A percentile compares a stretch with the other conserved stretches of the same genome.
phyloP scores from a whole-genome alignment of 768 basidiomycete genomes.

The Aureoboletus auriporus region DNA sequence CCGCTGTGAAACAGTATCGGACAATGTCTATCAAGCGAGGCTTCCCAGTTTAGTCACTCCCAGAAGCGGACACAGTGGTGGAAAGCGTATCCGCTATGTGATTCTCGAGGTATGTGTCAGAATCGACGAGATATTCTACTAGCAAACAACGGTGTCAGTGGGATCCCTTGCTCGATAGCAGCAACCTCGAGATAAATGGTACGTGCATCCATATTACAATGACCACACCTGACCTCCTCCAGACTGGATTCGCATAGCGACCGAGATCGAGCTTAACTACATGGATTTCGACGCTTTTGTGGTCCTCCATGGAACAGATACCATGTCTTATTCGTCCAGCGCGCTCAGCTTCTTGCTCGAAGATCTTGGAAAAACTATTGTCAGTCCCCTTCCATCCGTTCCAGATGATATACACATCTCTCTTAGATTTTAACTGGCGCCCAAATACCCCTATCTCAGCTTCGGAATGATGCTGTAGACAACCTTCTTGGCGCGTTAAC shows the following conservation, averaged over 20 bases:
- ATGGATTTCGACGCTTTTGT: constrained; percentile 84
- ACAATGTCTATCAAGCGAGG: constrained; percentile 66
- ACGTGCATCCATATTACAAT: constrained; percentile 3
- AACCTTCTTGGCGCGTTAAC: constrained; percentile 87
- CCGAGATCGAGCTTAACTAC: constrained; percentile 93
- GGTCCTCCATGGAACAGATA: constrained; percentile 87
- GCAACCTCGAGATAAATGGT: constrained; percentile 84
- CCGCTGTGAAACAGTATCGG: constrained; percentile 45
- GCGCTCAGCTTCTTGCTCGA: constrained; percentile 89
- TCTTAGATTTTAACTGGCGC: constrained; percentile 84
- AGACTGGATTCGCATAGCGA: constrained; percentile 91
- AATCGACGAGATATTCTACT: neutral
- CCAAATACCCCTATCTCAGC: constrained; percentile 86
- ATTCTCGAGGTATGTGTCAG: constrained; percentile 63
- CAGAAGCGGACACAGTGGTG: constrained; percentile 55
- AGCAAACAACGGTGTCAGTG: constrained; percentile 46
- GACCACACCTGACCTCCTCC: constrained; percentile 9
- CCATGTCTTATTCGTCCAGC: constrained; percentile 86
- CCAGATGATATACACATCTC: neutral
- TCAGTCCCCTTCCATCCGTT: constrained; percentile 30
- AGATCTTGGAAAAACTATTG: constrained; percentile 89
- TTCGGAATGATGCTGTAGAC: constrained; percentile 93
- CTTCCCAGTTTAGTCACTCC: constrained; percentile 80
- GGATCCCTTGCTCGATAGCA: constrained; percentile 84
- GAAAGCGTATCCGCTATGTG: constrained; percentile 80